Base-by-base conservation (phyloP, 2,329 filamentous ascomycete species). In the Hawksworthiomyces lignivorus region DNA sequence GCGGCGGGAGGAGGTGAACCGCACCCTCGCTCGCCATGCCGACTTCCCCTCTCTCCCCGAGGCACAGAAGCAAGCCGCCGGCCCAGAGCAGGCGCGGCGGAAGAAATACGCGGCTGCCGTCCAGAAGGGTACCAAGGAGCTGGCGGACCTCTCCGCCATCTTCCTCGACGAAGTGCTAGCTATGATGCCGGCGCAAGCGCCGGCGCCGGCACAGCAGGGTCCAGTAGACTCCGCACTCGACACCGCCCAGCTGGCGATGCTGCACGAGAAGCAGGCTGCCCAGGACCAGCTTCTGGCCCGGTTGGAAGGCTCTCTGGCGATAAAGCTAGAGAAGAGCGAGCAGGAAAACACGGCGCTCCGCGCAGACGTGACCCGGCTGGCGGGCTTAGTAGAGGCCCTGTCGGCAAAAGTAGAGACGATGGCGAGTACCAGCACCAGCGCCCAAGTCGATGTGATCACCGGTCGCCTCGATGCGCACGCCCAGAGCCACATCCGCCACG, bases 21-120 rank as follows among this genome's bases (percentile, higher is more conserved):
- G 8, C 10, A 20, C 30, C 5, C n/a, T 36, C 4, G 30, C 41
- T 9, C 32, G 29, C 17, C 33, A 43, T 10, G 4, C 36, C 2
- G 49, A 50, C 10, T 52, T 45, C 30, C 45, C 50, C 3, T 41
- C 41, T 10, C 21, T 44, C 24, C 24, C 30, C 6, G 45, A 41
- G 20, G 15, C 39, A 17, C 11, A 36, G 9, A 26, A 32, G 14
- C 32, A 22, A 11, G 18, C 7, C 8, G 15, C 22, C 3, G 41
- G 15, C 5, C 11, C 29, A n/a, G 28, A 38, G 20, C 30, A 26
- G 5, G 18, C 11, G 10, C 28, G 20, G 36, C 37, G 18, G 31
- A 20, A 47, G 9, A n/a, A 10, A 4, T 14, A 18, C 1, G 32
- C 34, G 9, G 5, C 17, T 3, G 37, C 11, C n/a, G 28, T 35